These are phyloP conservation scores for Nidula niveotomentosa DNA, from an alignment of 1,284 basidiomycete species.

Conservation along the genomic window DNA sequence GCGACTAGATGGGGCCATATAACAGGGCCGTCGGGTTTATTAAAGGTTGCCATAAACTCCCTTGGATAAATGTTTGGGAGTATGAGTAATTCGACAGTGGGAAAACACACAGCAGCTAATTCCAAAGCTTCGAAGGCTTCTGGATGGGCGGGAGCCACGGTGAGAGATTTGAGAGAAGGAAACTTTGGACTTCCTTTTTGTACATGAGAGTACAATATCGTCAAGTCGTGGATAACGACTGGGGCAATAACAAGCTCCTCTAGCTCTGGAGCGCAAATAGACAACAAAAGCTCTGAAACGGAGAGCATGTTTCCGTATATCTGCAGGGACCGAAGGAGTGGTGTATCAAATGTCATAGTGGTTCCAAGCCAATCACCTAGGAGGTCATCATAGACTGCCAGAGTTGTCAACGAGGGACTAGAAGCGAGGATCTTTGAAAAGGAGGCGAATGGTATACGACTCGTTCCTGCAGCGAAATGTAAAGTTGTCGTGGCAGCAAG, in stretches of 20 bases:
- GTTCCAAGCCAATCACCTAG: conserved; percentile 5
- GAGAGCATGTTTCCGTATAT: conserved; percentile 21
- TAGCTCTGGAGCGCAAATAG: conserved; percentile 15
- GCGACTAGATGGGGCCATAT: neutral
- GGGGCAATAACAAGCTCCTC: conserved; percentile 21
- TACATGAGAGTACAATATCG: conserved; percentile 7
- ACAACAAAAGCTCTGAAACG: conserved; percentile 22
- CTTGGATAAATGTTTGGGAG: conserved; percentile 15
- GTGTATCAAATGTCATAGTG: conserved; percentile 10
- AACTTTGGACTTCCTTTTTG: neutral
- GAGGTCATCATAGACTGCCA: conserved; percentile 21
- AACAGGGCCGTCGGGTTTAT: neutral
- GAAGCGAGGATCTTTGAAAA: conserved; percentile 11
- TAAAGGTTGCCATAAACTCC: conserved; percentile 14
- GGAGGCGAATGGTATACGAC: conserved; percentile 4
- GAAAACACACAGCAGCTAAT: conserved; percentile 18
- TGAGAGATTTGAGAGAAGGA: conserved; percentile 14
- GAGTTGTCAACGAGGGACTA: conserved; percentile 13
- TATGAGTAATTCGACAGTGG: conserved; percentile 16
- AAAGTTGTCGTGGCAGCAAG: conserved; percentile 4
- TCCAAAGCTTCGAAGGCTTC: conserved; percentile 12
- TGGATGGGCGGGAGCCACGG: conserved; percentile 15
- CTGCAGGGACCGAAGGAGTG: conserved; percentile 15
- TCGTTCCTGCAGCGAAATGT: conserved; percentile 4
- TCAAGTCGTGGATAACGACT: conserved; percentile 13